Percentiles rank a stretch among this genome's conserved stretches.
These are phyloP conservation scores for Quercus cerris DNA, from an alignment of 306 rosid genomes.

Conservation along the genomic window DNA sequence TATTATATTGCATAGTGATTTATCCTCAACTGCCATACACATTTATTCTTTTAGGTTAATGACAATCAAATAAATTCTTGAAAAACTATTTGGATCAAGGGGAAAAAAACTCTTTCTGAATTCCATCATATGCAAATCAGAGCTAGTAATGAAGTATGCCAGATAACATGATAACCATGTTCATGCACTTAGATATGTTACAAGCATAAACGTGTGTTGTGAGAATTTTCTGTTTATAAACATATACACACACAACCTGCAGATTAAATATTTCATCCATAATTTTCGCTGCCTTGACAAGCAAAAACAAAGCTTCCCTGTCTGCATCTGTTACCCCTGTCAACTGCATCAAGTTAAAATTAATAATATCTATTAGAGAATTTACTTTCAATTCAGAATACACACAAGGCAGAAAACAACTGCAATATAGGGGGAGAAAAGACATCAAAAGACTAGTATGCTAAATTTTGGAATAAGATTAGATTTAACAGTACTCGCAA, in stretches of 20 bases:
- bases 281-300: conserved; percentile 73
- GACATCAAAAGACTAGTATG: background rate
- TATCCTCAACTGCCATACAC: background rate
- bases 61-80: conserved; percentile 5
- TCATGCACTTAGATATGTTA: conserved; percentile 4
- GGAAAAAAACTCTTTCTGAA: conserved; percentile 2
- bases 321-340: conserved; percentile 66
- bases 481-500: background rate
- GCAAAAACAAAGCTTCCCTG: conserved; percentile 57
- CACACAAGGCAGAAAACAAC: background rate
- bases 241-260: conserved; percentile 52
- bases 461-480: background rate
- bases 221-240: background rate
- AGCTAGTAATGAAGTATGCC: conserved; percentile 13
- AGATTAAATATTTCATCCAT: conserved; percentile 75
- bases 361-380: background rate
- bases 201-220: conserved; percentile 3
- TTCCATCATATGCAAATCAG: conserved; percentile 1
- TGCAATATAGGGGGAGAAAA: background rate
- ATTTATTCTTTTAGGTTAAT: background rate
- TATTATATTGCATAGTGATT: background rate
- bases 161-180: conserved; percentile 12
- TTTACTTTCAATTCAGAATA: background rate
- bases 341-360: conserved; percentile 54
- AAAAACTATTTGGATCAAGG: conserved; percentile 5